Evolutionary conservation across 805 yeast species (phyloP), one percentile per base, ranked within the genome.

Genomic region (Ogataea polymorpha): DNA sequence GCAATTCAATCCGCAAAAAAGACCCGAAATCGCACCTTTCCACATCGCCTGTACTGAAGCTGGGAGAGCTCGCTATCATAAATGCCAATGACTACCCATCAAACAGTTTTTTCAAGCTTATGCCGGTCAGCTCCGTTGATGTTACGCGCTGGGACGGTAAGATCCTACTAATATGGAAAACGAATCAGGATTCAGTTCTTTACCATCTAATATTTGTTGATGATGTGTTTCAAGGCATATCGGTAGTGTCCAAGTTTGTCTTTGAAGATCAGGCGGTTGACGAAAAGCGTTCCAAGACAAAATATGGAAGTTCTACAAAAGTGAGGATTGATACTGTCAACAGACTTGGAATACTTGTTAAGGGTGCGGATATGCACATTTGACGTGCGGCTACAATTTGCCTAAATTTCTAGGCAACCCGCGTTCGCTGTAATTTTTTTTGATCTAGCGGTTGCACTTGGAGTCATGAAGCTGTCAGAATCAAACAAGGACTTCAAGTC

Each of bases 191-290:
- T 5, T 44, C 41, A 3, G 46, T 52, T 3, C 35, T 58, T 4
- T 57, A 61, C 39, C 65, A 66, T 58, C 15, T 62, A 10, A 45
- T 67, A 2, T 66, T 49, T 41, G 45, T 59, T 6, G 54, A 66
- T 46, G 59, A 49, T 7, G 39, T 31, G 16, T 63, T 67, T 39
- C 49, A 39, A 2, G 65, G 68, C 10, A 44, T 53, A 5, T 42
- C 61, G 4, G 30, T 35, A 14, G 31, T 40, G 23, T 25, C 48
- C 6, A 43, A 35, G 16, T 53, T 49, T 42, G 17, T 50, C 11
- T 18, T 50, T 6, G 34, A 25, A 12, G 4, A 23, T 6, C 23
- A 21, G 16, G 6, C 30, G 2, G n/a, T 5, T 20, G 9, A 11
- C 4, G 21, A 31, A 15, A 26, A 28, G 31, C 11, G 11, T 5